Base-by-base conservation (phyloP, 2,329 filamentous ascomycete species). In the Trichoderma harzianum region DNA sequence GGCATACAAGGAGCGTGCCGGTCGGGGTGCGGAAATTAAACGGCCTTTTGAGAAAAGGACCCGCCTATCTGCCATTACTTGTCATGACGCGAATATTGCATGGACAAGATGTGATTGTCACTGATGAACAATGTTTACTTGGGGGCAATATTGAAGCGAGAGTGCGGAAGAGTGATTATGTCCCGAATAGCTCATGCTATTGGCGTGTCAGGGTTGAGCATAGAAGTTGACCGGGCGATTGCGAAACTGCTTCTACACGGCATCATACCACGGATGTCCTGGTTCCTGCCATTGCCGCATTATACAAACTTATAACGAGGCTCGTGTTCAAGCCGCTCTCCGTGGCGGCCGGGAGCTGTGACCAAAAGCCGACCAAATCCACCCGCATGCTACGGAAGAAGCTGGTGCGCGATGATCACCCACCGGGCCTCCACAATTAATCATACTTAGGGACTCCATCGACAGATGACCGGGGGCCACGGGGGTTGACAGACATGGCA, bases 391-490 rank as follows among this genome's bases (percentile, higher is more conserved):
- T 47, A 47, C 34, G 24, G 12, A 28, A 11, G 18, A 53, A 24
- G 21, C 14, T 51, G 61, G 61, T 39, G 11, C 5, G 61, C 18
- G 43, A 65, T 34, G 43, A 65, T 65, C 43, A 34, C 34, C 63
- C 28, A 55, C 63, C 30, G 63, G 30, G 47, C 63, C 63, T 55
- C 63, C 63, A 69, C 66, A 60, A 21, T 69, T 69, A 39, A 69
- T 61, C 55, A 69, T 28, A 69, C 28, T 21, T 21, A 34, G 32
- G 55, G 55, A 55, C 65, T 47, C 36, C 26, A 47, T 69, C 21
- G 65, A 39, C 64, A 12, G 32, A 26, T 6, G 28, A 63, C 57
- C 57, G 8, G 36, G 34, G 21, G 14, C 5, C 12, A 30, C 34
- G 34, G 34, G 11, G 24, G 28, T 53, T 53, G n/a, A 53, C 18